These are phyloP conservation scores for Ramaria sp. DNA, from an alignment of 768 basidiomycete species.

Conservation along the genomic window DNA sequence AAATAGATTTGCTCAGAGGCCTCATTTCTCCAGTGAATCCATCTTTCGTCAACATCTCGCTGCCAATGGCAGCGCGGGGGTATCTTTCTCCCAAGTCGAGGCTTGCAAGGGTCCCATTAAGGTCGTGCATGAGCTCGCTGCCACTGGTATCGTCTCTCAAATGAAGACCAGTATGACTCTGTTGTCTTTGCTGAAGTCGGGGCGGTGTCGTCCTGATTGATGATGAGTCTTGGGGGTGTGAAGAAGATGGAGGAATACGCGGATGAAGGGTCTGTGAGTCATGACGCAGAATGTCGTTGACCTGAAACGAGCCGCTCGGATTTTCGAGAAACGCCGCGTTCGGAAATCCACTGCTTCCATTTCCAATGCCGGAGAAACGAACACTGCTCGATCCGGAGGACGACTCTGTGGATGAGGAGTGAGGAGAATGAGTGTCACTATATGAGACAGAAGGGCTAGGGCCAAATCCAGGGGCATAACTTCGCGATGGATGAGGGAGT, in stretches of 20 bases:
- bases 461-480: constrained; percentile 42
- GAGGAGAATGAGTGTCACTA: constrained; percentile 33
- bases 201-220: neutral
- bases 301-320: constrained; percentile 26
- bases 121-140: constrained; percentile 49
- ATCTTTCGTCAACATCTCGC: neutral
- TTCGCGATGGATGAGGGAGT: constrained; percentile 38
- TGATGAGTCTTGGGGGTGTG: neutral
- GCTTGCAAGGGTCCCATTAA: constrained; percentile 70
- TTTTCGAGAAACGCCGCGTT: constrained; percentile 29
- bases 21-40: neutral
- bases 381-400: constrained; percentile 27
- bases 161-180: constrained; percentile 28
- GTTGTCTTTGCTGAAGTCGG: neutral
- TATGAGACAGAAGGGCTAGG: constrained; percentile 12
- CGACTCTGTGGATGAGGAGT: constrained; percentile 18
- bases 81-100: constrained; percentile 39
- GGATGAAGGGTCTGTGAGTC: constrained; percentile 28
- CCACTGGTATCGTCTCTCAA: constrained; percentile 28
- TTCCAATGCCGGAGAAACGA: constrained; percentile 34
- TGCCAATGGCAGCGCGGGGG: neutral
- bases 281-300: constrained; percentile 31
- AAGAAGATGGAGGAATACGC: neutral
- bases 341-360: constrained; percentile 6
- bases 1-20: constrained; percentile 5